phyloP scores from a whole-genome alignment of 2,329 filamentous ascomycete species.

The Didymella sp. region DNA sequence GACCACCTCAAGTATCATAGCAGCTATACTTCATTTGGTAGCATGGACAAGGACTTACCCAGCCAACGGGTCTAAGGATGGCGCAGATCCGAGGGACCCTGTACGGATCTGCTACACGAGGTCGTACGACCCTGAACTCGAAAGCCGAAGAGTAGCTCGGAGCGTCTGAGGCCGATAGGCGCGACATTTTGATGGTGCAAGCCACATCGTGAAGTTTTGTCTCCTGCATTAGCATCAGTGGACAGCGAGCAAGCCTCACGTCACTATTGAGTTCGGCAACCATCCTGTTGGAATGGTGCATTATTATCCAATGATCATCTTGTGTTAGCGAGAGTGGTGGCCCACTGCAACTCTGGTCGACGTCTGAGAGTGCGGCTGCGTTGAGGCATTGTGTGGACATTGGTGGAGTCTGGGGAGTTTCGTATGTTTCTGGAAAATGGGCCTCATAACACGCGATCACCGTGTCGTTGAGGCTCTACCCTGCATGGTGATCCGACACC shows the following conservation, averaged over 20 bases:
- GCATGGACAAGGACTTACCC: conserved; percentile 3
- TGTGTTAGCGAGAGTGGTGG: conserved; percentile 9
- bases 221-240: background rate
- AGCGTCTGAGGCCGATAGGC: background rate
- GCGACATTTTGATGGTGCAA: conserved; percentile 4
- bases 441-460: background rate
- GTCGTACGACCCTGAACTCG: conserved; percentile 1
- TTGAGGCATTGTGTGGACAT: background rate
- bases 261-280: background rate
- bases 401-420: conserved; percentile 1
- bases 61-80: background rate
- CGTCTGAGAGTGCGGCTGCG: background rate
- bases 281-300: background rate
- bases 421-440: conserved; percentile 9
- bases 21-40: background rate
- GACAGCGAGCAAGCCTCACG: conserved; percentile 6
- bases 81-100: conserved; percentile 3
- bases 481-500: conserved; percentile 4
- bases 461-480: background rate
- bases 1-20: background rate
- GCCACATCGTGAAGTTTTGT: conserved; percentile 7
- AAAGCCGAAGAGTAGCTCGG: background rate
- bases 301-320: conserved; percentile 1
- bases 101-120: conserved; percentile 12
- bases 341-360: conserved; percentile 11